Base-by-base conservation (phyloP, 768 basidiomycete genomes). In the Tricholoma sp. region DNA sequence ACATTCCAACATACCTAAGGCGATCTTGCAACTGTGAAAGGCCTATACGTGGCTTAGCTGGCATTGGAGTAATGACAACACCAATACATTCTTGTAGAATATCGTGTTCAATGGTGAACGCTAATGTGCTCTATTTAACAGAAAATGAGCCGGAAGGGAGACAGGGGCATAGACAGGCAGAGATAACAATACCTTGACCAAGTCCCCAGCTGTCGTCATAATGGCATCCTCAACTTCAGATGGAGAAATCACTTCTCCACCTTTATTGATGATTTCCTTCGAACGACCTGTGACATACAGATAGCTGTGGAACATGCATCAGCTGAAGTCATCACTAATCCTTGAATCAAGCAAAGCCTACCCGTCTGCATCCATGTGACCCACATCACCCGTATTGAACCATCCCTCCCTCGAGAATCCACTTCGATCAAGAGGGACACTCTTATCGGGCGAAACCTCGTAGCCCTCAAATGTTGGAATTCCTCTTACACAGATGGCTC, bases 161-260 rank as follows among this genome's bases (percentile, higher is more conserved):
- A n/a, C n/a, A n/a, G n/a, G n/a, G n/a, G n/a, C n/a, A n/a, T 18
- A 24, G 7, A 13, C 18, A 29, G 18, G 31, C 34, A 17, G 31
- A 20, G 52, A 29, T n/a, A 31, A 29, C 31, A 29, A 29, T 54
- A 75, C 76, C 68, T 74, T 74, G 18, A 79, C 75, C 34, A 64
- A 64, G 39, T 68, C 69, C 64, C 72, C 75, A 4, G 75, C 76
- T 10, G 72, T 74, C 13, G 68, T 72, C 39, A 72, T 66, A 37
- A 85, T 68, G 3, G 83, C 83, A 55, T 82, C 79, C 66, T 85
- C 83, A 20, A 85, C 69, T 67, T 85, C 82, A 56, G 84, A 79
- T 1, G 83, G 83, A 3, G 79, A 81, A 41, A 83, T 77, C 52
- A 83, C 82, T 67, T 84, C 82, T 7, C 83, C 83, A 15, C 82